Base-by-base conservation (phyloP, 2,329 filamentous ascomycete genomes). In the Shiraia sp. region DNA sequence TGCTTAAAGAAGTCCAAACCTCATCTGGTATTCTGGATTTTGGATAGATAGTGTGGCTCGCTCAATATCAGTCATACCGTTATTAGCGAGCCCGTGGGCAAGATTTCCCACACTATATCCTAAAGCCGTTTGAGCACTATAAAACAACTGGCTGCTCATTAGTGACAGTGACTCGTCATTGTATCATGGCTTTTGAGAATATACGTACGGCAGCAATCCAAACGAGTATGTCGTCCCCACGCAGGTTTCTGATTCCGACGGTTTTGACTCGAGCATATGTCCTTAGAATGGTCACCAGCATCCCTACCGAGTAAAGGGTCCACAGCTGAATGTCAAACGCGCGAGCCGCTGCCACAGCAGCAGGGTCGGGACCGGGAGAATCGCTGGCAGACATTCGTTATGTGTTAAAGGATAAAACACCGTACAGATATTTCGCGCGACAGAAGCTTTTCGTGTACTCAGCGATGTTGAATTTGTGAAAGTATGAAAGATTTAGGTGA, bases 71-170 rank as follows among this genome's bases (percentile, higher is more conserved):
- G 79, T 77, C 77, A 84, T 82, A 40, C 50, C 47, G 13, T 72
- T 72, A 25, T 52, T 55, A 13, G 80, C 78, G 3, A 82, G 65
- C 0, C 79, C 79, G 31, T 72, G 66, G 36, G 74, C 78, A 70
- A 65, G 34, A 72, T 77, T 42, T 66, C 75, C 75, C n/a, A 80
- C 74, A 16, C 69, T 71, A 47, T 80, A 77, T 14, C 73, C 75
- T 9, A 77, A 66, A 12, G 65, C 70, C 0, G 78, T 75, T 58
- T 82, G 76, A 3, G 75, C 59, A 1, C 71, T 69, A 40, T 81
- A 81, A 23, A 80, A 69, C 8, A 77, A 53, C 76, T 80, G 54
- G 9, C 10, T 29, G 12, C 5, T n/a, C n/a, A n/a, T n/a, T n/a
- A n/a, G n/a, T n/a, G n/a, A n/a, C n/a, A n/a, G n/a, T n/a, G n/a